Evolutionary conservation across 805 yeast species (phyloP).

Genomic region (Candida wancherniae): DNA sequence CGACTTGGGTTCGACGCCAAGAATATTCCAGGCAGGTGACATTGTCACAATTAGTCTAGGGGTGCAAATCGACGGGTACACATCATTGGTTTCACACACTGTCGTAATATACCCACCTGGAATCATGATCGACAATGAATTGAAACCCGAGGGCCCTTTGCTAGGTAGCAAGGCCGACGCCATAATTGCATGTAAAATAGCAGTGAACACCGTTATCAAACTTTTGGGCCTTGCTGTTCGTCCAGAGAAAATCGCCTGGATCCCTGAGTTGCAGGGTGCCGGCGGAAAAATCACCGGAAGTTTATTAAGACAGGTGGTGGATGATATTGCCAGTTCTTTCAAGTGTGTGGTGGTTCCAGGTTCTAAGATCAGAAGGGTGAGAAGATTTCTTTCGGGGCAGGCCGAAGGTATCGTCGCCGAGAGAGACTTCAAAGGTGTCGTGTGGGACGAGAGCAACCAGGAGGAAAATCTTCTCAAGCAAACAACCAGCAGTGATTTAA

Average conservation of each 20-base stretch:
- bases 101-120: slow-evolving; percentile 75
- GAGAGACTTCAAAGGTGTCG: slow-evolving; percentile 87
- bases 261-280: slow-evolving; percentile 20
- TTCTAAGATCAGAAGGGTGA: slow-evolving; percentile 82
- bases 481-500: slow-evolving; percentile 14
- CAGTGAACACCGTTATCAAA: slow-evolving; percentile 78
- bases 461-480: slow-evolving; percentile 52
- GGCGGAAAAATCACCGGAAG: slow-evolving; percentile 54
- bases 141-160: slow-evolving; percentile 69
- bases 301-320: slow-evolving; percentile 69
- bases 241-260: slow-evolving; percentile 60
- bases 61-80: slow-evolving; percentile 92
- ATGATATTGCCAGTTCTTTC: slow-evolving; percentile 78
- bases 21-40: slow-evolving; percentile 67
- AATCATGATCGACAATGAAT: slow-evolving; percentile 24
- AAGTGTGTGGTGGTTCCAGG: slow-evolving; percentile 89
- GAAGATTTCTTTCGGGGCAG: slow-evolving; percentile 95
- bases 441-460: slow-evolving; percentile 80
- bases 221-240: slow-evolving; percentile 67
- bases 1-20: slow-evolving; percentile 45
- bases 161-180: slow-evolving; percentile 87
- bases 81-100: slow-evolving; percentile 83
- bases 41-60: slow-evolving; percentile 81
- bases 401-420: slow-evolving; percentile 89
- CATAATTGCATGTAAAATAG: slow-evolving; percentile 80